Base-by-base conservation (phyloP, 2,329 filamentous ascomycete species). In the Apiospora saccharicola region DNA sequence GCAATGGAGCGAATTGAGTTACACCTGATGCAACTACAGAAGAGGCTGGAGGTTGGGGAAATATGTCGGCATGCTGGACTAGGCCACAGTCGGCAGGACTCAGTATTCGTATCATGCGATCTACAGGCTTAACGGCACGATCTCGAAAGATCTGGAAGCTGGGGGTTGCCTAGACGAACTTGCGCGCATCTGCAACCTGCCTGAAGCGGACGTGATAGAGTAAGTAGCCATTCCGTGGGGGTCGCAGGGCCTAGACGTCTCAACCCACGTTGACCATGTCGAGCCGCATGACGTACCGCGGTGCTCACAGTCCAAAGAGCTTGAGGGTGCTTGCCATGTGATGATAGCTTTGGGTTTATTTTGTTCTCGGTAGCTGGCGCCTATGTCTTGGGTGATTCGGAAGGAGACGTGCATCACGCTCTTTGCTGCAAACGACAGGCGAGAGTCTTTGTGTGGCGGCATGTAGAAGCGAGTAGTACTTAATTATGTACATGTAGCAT, bases 131-230 rank as follows among this genome's bases (percentile, higher is more conserved):
- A 64, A 14, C 19, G 57, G n/a, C 34, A 64, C 57, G 76, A 74
- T 74, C 74, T 61, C 70, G 71, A 74, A 47, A 49, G 57, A 61
- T 68, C 72, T 70, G 22, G 37, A 43, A 24, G 24, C 41, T 30
- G 53, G 49, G 70, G 68, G 51, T 41, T 73, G 71, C 72, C 72
- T 75, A 72, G 70, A 71, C 71, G 73, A n/a, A 64, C 19, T 61
- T 61, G 74, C 67, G 69, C 69, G 75, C 75, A 74, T 75, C 77
- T 79, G 78, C 78, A 79, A 72, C 71, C 71, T 67, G 76, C 78
- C 79, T 71, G 77, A 79, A 77, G 74, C 64, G 78, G 78, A 78
- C 79, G 78, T 22, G 57, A 12, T 72, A 71, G 64, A 68, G 75
- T 71, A 70, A 72, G 72, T 72, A 74, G 73, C 75, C 51, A 72